Conservation (phyloP, 164 flowering plant genomes). For the Berberis thunbergii region DNA sequence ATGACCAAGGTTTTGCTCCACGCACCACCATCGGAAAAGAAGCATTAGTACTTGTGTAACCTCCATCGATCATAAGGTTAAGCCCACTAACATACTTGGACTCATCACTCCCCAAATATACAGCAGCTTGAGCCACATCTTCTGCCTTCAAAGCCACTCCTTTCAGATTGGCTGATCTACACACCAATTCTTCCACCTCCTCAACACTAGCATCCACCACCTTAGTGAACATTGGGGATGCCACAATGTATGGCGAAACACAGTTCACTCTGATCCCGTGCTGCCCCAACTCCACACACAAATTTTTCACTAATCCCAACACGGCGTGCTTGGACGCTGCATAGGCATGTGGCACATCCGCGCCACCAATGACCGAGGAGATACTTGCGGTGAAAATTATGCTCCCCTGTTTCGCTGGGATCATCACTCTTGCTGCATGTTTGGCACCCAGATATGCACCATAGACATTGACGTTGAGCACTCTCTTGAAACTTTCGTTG, state of each 20-base stretch:
- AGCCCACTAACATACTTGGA: constrained; percentile 7
- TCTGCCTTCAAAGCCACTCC: not conserved
- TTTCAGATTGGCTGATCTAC: not conserved
- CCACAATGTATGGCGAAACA: not conserved
- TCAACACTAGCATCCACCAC: not conserved
- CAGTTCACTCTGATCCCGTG: constrained; percentile 1
- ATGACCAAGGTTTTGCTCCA: not conserved
- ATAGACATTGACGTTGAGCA: not conserved
- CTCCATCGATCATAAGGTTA: constrained; percentile 9
- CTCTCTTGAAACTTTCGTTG: not conserved
- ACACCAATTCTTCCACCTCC: not conserved
- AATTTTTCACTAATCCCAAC: not conserved
- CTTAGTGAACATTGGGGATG: not conserved
- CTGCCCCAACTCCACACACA: not conserved
- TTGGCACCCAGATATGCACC: not conserved
- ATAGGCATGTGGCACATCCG: not conserved
- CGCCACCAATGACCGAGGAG: not conserved
- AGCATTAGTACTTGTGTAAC: not conserved
- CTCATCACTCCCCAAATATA: constrained; percentile 5
- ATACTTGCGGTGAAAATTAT: not conserved
- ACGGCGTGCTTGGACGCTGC: not conserved
- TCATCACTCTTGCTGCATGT: constrained; percentile 1
- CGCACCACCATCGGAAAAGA: not conserved
- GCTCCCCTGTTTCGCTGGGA: not conserved
- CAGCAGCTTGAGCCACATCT: not conserved